Percentiles rank a stretch among this genome's conserved stretches.
These are phyloP conservation scores for Thermothelomyces thermophilus DNA, from an alignment of 2,329 filamentous ascomycete genomes.

Conservation along the genomic window DNA sequence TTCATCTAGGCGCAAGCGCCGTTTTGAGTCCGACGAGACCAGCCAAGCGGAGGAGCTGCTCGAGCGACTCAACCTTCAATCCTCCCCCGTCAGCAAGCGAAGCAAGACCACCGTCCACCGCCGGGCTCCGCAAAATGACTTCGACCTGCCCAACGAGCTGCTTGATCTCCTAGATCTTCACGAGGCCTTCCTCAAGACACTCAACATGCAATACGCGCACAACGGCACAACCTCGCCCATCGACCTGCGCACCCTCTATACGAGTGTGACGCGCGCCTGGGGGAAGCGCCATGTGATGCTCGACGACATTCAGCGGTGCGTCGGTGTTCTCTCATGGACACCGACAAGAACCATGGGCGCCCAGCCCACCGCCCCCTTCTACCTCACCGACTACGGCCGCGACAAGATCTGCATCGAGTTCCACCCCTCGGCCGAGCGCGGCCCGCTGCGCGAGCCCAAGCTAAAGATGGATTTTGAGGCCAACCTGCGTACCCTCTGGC, in stretches of 20 bases:
- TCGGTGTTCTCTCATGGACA: conserved; percentile 54
- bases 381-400: conserved; percentile 38
- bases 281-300: conserved; percentile 61
- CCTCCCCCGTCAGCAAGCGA: conserved; percentile 28
- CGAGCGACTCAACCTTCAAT: conserved; percentile 36
- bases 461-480: conserved; percentile 49
- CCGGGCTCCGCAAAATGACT: conserved; percentile 30
- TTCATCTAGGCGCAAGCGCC: conserved; percentile 26
- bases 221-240: conserved; percentile 56
- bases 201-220: conserved; percentile 64
- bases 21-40: conserved; percentile 16
- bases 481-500: conserved; percentile 44
- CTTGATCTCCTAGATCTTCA: conserved; percentile 58
- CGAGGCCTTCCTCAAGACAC: conserved; percentile 59
- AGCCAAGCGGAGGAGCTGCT: conserved; percentile 31
- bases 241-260: conserved; percentile 55
- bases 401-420: conserved; percentile 52
- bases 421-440: conserved; percentile 31
- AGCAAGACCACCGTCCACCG: conserved; percentile 35
- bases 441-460: conserved; percentile 42
- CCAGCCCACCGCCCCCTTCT: conserved; percentile 32
- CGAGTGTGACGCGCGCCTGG: conserved; percentile 62
- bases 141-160: conserved; percentile 45
- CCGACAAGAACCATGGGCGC: conserved; percentile 25
- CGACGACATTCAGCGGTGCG: conserved; percentile 58